A percentile compares a stretch with the other conserved stretches of the same genome.
Evolutionary conservation across 345 rosid genomes (phyloP).

Genomic region (Tarenaya hassleriana): DNA sequence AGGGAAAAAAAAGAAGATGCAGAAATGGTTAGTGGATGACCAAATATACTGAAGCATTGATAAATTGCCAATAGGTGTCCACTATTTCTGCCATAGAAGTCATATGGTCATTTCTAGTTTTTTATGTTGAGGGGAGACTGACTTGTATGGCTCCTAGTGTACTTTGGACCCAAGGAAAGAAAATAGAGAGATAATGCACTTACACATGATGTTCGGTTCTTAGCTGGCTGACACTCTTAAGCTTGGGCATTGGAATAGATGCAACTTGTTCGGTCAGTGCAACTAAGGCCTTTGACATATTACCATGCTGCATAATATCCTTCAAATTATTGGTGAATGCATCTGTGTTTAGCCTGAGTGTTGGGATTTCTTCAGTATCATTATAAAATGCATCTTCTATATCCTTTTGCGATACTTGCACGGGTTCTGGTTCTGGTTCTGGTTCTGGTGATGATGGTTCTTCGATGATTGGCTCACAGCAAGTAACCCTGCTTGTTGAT

Average conservation of each 20-base stretch:
- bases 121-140: neutral
- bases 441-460: constrained; percentile 83
- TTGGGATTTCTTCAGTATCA: constrained; percentile 79
- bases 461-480: constrained; percentile 73
- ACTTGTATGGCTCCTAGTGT: neutral
- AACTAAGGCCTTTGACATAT: constrained; percentile 73
- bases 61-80: too few species aligned
- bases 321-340: constrained; percentile 60
- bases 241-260: constrained; percentile 72
- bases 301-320: constrained; percentile 52
- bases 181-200: constrained; percentile 29
- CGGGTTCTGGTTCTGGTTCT: constrained; percentile 50
- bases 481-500: constrained; percentile 22
- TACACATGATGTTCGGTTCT: constrained; percentile 96
- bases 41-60: too few species aligned
- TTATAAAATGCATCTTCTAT: constrained; percentile 60
- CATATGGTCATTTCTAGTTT: neutral
- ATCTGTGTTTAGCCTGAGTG: constrained; percentile 60
- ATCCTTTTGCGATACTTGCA: constrained; percentile 41
- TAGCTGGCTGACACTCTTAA: constrained; percentile 73
- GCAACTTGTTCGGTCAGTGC: constrained; percentile 72
- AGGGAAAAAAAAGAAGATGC: neutral
- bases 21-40: neutral
- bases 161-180: neutral
- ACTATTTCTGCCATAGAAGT: too few species aligned